phyloP scores from a whole-genome alignment of 495 filamentous ascomycete species.

The Penicillium turbatum region DNA sequence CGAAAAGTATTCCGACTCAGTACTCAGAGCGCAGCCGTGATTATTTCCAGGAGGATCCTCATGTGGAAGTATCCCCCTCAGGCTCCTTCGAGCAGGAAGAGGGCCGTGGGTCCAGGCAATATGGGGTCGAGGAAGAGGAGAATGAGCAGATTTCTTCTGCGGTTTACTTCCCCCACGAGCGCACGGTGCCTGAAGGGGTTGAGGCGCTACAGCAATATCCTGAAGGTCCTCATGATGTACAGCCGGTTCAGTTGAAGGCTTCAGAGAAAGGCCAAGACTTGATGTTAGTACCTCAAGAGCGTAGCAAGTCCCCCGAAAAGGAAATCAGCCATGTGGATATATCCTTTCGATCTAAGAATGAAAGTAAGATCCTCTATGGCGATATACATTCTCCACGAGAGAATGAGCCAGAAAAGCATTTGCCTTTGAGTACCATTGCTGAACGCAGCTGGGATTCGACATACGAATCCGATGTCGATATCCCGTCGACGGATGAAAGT shows the following conservation, averaged over 20 bases:
- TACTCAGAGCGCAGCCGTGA: slow-evolving; percentile 34
- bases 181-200: slow-evolving; percentile 34
- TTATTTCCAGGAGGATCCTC: slow-evolving; percentile 26
- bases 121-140: slow-evolving; percentile 77
- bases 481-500: slow-evolving; percentile 53
- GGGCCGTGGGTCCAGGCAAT: slow-evolving; percentile 42
- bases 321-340: slow-evolving; percentile 54
- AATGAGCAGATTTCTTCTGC: slow-evolving; percentile 94
- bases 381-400: slow-evolving; percentile 44
- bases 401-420: slow-evolving; percentile 33
- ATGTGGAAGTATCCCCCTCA: slow-evolving; percentile 20
- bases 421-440: slow-evolving; percentile 34
- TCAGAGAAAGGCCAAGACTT: slow-evolving; percentile 30
- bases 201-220: slow-evolving; percentile 44
- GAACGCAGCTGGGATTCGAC: slow-evolving; percentile 45
- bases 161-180: slow-evolving; percentile 85
- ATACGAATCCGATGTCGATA: slow-evolving; percentile 62
- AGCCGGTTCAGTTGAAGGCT: slow-evolving; percentile 33
- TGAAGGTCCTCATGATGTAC: slow-evolving; percentile 35
- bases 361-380: slow-evolving; percentile 57
- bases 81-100: slow-evolving; percentile 28
- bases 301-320: slow-evolving; percentile 29
- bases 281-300: slow-evolving; percentile 32
- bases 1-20: slow-evolving; percentile 50
- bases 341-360: slow-evolving; percentile 56